Conservation (phyloP, 2,329 filamentous ascomycete species). For the Penicillium sp. region DNA sequence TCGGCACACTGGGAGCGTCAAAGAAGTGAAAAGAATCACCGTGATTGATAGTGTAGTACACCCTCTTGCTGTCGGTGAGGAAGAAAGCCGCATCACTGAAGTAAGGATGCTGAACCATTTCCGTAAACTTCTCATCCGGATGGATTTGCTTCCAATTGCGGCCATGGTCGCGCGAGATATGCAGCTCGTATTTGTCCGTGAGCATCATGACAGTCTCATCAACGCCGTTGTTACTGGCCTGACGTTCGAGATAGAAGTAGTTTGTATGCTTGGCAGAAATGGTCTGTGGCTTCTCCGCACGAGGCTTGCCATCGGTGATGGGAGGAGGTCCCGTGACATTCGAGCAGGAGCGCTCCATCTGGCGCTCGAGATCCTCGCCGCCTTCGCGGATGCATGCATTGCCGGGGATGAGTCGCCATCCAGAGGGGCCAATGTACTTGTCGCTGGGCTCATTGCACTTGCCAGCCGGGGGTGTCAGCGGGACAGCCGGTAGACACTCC, state of each 20-base stretch:
- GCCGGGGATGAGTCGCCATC: conserved; percentile 87
- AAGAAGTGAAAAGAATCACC: conserved; percentile 65
- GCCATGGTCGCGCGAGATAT: conserved; percentile 79
- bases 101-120: conserved; percentile 74
- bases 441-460: conserved; percentile 70
- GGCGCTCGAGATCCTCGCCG: conserved; percentile 67
- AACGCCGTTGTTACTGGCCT: conserved; percentile 59
- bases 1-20: conserved; percentile 24
- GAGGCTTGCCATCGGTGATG: conserved; percentile 64
- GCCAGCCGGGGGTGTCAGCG: conserved; percentile 66
- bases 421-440: conserved; percentile 80
- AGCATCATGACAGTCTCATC: conserved; percentile 74
- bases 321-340: conserved; percentile 55
- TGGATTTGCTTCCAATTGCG: conserved; percentile 73
- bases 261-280: conserved; percentile 63
- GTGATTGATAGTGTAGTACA: conserved; percentile 80
- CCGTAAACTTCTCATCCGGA: conserved; percentile 59
- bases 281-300: conserved; percentile 53
- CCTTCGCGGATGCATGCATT: conserved; percentile 66
- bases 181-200: conserved; percentile 62
- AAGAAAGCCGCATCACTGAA: conserved; percentile 87
- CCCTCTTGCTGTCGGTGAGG: conserved; percentile 65
- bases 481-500: conserved; percentile 66
- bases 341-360: conserved; percentile 73
- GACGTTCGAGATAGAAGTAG: conserved; percentile 77